phyloP scores from a whole-genome alignment of 306 rosid genomes.

The Fragaria ananassa region DNA sequence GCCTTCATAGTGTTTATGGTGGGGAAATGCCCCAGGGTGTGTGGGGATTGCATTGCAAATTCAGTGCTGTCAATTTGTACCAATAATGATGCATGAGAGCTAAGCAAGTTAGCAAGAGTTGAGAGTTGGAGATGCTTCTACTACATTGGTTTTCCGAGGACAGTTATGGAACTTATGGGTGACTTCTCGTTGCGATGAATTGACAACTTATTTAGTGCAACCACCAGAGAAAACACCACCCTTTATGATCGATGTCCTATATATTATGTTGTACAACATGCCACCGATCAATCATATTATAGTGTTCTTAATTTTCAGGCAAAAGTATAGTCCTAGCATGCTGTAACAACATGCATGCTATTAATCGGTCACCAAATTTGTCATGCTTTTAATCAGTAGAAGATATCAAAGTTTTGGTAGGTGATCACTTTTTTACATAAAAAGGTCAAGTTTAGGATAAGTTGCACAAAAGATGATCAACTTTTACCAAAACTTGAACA shows the following conservation, averaged over 20 bases:
- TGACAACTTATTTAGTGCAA: conserved; percentile 24
- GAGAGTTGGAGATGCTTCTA: conserved; percentile 6
- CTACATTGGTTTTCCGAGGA: conserved; percentile 9
- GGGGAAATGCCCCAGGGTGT: not conserved
- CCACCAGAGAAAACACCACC: conserved; percentile 32
- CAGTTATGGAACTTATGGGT: conserved; percentile 27
- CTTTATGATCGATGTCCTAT: not conserved
- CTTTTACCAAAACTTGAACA: not conserved
- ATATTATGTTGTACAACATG: not conserved
- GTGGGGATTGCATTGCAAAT: conserved; percentile 7
- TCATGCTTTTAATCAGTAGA: not conserved
- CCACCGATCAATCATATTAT: not conserved
- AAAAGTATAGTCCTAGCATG: not conserved
- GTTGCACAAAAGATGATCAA: not conserved
- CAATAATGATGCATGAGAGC: not conserved
- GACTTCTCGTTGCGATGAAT: conserved; percentile 1
- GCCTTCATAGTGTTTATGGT: not conserved
- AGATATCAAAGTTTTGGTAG: not conserved
- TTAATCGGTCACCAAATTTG: not conserved
- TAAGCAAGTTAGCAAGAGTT: conserved; percentile 5
- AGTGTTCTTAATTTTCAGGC: not conserved
- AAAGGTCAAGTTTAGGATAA: not conserved
- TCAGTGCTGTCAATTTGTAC: conserved; percentile 5
- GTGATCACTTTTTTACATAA: not conserved
- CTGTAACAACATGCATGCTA: not conserved